Base-by-base conservation (phyloP, 306 rosid species). In the Sphenostylis stenocarpa region DNA sequence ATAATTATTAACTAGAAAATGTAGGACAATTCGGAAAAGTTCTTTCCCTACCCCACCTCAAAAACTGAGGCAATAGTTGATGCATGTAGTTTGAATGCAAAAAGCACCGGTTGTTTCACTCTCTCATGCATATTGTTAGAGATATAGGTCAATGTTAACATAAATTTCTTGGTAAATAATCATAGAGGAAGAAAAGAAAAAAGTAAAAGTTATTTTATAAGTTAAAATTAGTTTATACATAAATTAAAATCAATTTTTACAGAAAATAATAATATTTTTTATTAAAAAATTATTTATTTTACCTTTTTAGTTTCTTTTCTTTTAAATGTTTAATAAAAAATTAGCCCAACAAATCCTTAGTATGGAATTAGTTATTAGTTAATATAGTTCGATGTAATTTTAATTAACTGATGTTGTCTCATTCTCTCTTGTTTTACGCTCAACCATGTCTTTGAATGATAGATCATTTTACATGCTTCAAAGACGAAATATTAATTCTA, bases 21-120 rank as follows among this genome's bases (percentile, higher is more conserved):
- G 20, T 24, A 45, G 67, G 34, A 15, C 41, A 17, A 28, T 17
- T 20, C 1, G 39, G 55, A 39, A 51, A 72, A 72, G 41, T 31
- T n/a, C 15, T 45, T 3, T 21, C 53, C 20, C 31, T 11, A 31
- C 2, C 20, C 39, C 34, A 29, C 14, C 38, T 53, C 19, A 24
- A 17, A 6, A 23, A 51, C 45, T 0, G 38, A n/a, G 51, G 55
- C 34, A 17, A 44, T n/a, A n/a, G n/a, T n/a, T 19, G 12, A n/a
- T 23, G 73, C 15, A 76, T 15, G 0, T 23, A 64, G 53, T 15
- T 41, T 57, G 76, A 65, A 51, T 33, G 75, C 80, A 29, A 57
- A 67, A 55, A 34, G 20, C 16, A 57, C 56, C 51, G n/a, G 39
- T 23, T 38, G 17, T 17, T 62, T 24, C 36, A 26, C 20, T 51